Evolutionary conservation across 2,329 filamentous ascomycete genomes (phyloP), one percentile per base, ranked within the genome.

Genomic region (Alternaria sp.): DNA sequence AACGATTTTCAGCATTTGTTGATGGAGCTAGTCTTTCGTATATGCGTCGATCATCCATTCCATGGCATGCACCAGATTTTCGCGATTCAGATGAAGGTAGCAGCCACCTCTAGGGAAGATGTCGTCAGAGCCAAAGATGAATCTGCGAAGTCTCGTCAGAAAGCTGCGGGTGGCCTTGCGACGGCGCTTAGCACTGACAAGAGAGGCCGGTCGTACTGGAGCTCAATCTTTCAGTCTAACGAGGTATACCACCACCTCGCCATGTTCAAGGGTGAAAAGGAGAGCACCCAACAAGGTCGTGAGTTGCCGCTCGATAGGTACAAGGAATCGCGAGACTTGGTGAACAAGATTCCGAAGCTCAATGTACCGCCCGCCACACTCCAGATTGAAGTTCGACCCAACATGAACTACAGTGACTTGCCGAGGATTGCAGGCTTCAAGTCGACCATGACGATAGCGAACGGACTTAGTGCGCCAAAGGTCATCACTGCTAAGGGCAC

Each of bases 41-140:
- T 99, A 54, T 98, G 94, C 72, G 83, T 86, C 10, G 93, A 99
- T 56, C 95, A 99, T 78, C 96, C 95, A 0, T 97, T 93, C 75
- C 96, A 99, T 73, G 93, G 93, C 48, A 94, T 98, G 88, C 96
- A 99, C 74, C 93, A 98, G 68, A 92, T 99, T 40, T 97, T 94
- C 82, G 91, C 93, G 2, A 77, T 76, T 26, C 73, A 74, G 37
- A 75, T 71, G 65, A 75, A 76, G 33, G 65, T 74, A 8, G 89
- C 90, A 23, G 88, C 86, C 42, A 90, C 88, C 68, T 77, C 68
- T 36, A 72, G 71, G 48, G 74, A 77, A 56, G 74, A 77, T 48
- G 56, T 68, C 54, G 75, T 50, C 88, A 89, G 83, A 77, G 51
- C 79, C 83, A 88, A 90, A 66, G 94, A 97, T 65, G 86, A 90